Evolutionary conservation across 106 monocot genomes (phyloP), one percentile per base, ranked within the genome.

Genomic region (Acorus calamus): DNA sequence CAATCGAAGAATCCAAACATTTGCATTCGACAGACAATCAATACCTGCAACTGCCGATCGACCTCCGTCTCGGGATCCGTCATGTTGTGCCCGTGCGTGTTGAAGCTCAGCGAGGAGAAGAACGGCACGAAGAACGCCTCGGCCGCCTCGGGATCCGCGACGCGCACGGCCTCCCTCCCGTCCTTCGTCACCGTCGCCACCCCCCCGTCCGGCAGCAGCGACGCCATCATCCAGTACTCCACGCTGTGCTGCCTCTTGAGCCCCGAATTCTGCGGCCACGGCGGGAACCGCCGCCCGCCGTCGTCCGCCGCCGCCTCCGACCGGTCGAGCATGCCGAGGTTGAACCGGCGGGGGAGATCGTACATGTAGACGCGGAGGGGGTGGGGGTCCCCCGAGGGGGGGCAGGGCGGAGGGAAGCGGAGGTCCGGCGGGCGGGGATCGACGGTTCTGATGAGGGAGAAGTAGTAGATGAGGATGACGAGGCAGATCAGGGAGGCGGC

Each of bases 161-260:
- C 82, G 72, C 94, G 84, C 46, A 96, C 78, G 52, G 70, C 87
- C 77, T 87, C 94, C 71, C 12, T 62, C n/a, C 44, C 78, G 50
- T 63, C 72, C 4, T 13, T 70, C 11, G 56, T 69, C 8, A 14
- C 74, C 4, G 42, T 67, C 13, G 4, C 50, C 6, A 52, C 50
- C 0, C 52, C 71, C 0, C 59, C 70, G 3, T 50, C 62, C 7
- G 8, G 57, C 54, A 83, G 49, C 48, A 96, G 71, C 62, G 94
- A 96, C 60, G 65, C 84, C 90, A 82, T 96, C 82, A 96, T 74
- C 90, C 90, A 96, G 63, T 96, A 96, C 83, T 96, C 94, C 63
- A 96, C 85, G 68, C 94, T 96, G 74, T 96, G 94, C 87, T 96
- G 94, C 80, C 57, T 67, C 76, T 72, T 85, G 65, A 96, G 28